Evolutionary conservation across 2,329 filamentous ascomycete genomes (phyloP), one percentile per base, ranked within the genome.

Genomic region (Alternaria hordeiaustralica): DNA sequence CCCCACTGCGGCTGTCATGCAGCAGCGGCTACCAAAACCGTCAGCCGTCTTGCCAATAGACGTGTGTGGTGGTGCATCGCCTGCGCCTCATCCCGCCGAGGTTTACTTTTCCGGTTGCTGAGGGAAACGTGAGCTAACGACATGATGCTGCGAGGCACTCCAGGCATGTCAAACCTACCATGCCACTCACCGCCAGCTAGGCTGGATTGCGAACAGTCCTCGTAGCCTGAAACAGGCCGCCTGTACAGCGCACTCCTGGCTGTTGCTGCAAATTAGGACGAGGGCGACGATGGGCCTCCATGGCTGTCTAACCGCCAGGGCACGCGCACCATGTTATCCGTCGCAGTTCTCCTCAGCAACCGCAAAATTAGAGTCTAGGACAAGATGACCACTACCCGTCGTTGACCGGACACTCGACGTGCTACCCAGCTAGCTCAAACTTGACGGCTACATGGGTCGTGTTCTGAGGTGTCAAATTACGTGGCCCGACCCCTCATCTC

Each of bases 401-500:
- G 13, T 36, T 51, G 49, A 51, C 49, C 49, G 49, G 18, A n/a
- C 49, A 36, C 28, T 33, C 12, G 15, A 36, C 12, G 49, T 33
- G 49, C 49, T 30, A 18, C 41, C 54, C 18, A 56, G 54, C 54
- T 56, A 49, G 43, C 49, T 53, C 49, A 23, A 30, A 33, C n/a
- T 1, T 30, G 18, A 33, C 11, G 10, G 60, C 47, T 58, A 26
- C 60, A 54, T 51, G 21, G 28, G 43, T 51, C 46, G 47, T 15
- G 21, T 55, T 43, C 43, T 59, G 23, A 55, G 44, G 55, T 56
- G 60, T 44, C 60, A 21, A 59, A 46, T 59, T 59, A 58, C 55
- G 60, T 47, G 60, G 55, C 60, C 55, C 33, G 60, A 58, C 60
- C 60, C 60, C 47, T 62, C 60, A 62, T 62, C 18, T 62, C 60